phyloP scores from a whole-genome alignment of 345 rosid genomes.

The Linum tenue region DNA sequence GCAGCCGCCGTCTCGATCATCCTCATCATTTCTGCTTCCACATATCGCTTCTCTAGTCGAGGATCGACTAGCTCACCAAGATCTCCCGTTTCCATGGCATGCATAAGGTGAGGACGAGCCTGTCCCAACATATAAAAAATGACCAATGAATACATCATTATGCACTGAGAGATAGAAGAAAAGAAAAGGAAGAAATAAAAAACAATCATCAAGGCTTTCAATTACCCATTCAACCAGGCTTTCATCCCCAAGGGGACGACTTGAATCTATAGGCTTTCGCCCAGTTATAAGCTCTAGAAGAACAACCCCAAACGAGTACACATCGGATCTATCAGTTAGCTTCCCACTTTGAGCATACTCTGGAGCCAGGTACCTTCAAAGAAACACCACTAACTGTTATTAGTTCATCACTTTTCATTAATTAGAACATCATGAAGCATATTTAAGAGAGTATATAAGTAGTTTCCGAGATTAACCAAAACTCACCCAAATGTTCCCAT shows the following conservation, averaged over 20 bases:
- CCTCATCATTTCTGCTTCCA: constrained; percentile 59
- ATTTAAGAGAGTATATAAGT: no score
- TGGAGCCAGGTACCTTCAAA: constrained; percentile 81
- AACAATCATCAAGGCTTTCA: neutral
- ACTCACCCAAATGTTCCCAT: constrained; percentile 98
- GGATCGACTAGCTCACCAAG: constrained; percentile 58
- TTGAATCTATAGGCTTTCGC: constrained; percentile 77
- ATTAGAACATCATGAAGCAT: no score
- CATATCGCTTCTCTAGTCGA: constrained; percentile 55
- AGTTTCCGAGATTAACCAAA: constrained; percentile 3
- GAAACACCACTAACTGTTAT: neutral
- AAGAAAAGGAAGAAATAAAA: no score
- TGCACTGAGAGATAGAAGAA: no score
- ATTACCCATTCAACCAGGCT: constrained; percentile 98
- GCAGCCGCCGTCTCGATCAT: constrained; percentile 96
- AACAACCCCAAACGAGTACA: constrained; percentile 91
- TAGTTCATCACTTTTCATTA: neutral
- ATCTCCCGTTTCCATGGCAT: constrained; percentile 71
- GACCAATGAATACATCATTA: no score
- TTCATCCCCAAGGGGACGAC: constrained; percentile 86
- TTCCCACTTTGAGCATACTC: constrained; percentile 97
- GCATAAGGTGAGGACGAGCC: constrained; percentile 73
- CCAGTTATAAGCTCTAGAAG: constrained; percentile 93
- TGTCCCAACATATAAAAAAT: constrained; percentile 17
- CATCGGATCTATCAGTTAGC: constrained; percentile 90